phyloP scores from a whole-genome alignment of 768 basidiomycete genomes.

The Gloeophyllum trabeum region DNA sequence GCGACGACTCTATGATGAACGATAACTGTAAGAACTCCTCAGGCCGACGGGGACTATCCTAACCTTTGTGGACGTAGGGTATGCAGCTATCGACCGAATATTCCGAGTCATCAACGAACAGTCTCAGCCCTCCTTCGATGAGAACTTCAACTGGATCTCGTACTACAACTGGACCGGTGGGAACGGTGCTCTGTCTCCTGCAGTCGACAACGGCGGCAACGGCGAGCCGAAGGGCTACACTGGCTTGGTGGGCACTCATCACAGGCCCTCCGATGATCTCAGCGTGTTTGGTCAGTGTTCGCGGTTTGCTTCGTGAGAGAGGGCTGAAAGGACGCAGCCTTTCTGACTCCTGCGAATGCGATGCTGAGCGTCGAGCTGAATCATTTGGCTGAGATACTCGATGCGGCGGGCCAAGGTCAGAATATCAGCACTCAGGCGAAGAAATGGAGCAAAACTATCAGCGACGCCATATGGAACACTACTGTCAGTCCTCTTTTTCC shows the following conservation, averaged over 20 bases:
- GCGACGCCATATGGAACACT: constrained; percentile 48
- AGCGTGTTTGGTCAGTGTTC: constrained; percentile 43
- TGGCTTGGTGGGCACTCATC: constrained; percentile 67
- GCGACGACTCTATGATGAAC: constrained; percentile 64
- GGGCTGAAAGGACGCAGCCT: constrained; percentile 41
- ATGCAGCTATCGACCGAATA: constrained; percentile 54
- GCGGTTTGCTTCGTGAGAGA: too few relatives aligned
- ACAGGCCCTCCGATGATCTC: constrained; percentile 69
- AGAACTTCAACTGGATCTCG: constrained; percentile 61
- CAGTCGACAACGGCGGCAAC: constrained; percentile 57
- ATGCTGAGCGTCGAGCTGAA: constrained; percentile 69
- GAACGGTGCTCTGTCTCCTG: constrained; percentile 47
- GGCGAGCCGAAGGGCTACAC: constrained; percentile 69
- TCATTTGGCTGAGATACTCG: constrained; percentile 49
- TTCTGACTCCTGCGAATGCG: constrained; percentile 70
- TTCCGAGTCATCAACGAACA: constrained; percentile 72
- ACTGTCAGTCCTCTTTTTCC: constrained; percentile 30
- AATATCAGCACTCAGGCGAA: constrained; percentile 43
- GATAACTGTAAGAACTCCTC: constrained; percentile 37
- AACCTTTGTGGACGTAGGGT: constrained; percentile 31
- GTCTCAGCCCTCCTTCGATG: constrained; percentile 60
- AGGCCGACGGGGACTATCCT: neutral
- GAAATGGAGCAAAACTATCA: constrained; percentile 45
- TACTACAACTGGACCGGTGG: constrained; percentile 80
- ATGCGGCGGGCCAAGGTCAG: constrained; percentile 31